A percentile compares a stretch with the other conserved stretches of the same genome.
These are phyloP conservation scores for Aegilops speltoides DNA, from an alignment of 176 grass and related monocot genomes.

Conservation along the genomic window DNA sequence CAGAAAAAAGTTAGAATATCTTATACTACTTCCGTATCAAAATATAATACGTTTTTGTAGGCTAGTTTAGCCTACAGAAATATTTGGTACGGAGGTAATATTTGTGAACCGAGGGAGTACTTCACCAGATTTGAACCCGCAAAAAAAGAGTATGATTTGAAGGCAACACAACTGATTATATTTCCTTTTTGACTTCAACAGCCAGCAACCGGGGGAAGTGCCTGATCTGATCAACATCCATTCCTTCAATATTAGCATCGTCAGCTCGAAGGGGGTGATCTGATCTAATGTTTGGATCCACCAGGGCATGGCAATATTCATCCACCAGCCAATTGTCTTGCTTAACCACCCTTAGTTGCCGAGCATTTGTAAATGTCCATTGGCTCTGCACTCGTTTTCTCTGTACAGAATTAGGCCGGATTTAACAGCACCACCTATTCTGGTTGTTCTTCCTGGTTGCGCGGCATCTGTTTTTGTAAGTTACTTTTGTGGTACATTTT, in stretches of 20 bases:
- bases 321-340: conserved; percentile 16
- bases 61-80: too few relatives aligned
- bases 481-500: neutral
- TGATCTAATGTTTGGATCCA: conserved; percentile 47
- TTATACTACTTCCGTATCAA: too few relatives aligned
- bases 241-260: neutral
- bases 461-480: conserved; percentile 4
- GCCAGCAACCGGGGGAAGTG: conserved; percentile 34
- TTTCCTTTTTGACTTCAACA: conserved; percentile 26
- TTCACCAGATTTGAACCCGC: conserved; percentile 5
- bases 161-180: conserved; percentile 32
- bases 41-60: too few relatives aligned
- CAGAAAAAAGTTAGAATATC: too few relatives aligned
- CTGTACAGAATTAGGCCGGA: conserved; percentile 37
- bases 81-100: too few relatives aligned
- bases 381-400: neutral
- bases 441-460: conserved; percentile 18
- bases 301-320: conserved; percentile 42
- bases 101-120: neutral
- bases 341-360: conserved; percentile 9
- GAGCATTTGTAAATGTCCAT: conserved; percentile 35
- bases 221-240: conserved; percentile 20
- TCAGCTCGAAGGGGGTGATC: conserved; percentile 38
- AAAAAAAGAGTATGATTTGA: conserved; percentile 8
- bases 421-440: conserved; percentile 18